Percentiles rank a stretch among this genome's conserved stretches.
Evolutionary conservation across 2,329 filamentous ascomycete species (phyloP).

Genomic region (Phaeomoniella chlamydospora): DNA sequence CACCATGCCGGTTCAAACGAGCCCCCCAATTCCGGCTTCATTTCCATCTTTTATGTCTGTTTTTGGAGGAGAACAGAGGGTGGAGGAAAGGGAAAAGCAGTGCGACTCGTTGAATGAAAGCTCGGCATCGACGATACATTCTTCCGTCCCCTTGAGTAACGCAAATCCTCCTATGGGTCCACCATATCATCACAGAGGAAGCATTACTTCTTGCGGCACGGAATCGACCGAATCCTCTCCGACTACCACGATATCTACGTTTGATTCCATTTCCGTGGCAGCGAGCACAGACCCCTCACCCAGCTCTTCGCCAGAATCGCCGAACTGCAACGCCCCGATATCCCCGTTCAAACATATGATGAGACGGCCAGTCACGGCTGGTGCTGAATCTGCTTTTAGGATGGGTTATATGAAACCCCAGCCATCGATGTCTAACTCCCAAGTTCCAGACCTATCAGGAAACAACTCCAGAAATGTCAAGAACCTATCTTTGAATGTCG

Average conservation of each 20-base stretch:
- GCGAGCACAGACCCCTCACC: constrained; percentile 59
- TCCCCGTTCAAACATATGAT: constrained; percentile 25
- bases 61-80: constrained; percentile 25
- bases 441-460: background rate
- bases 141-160: no score
- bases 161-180: no score
- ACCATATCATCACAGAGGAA: constrained; percentile 24
- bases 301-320: constrained; percentile 83
- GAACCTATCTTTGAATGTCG: constrained; percentile 48
- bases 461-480: constrained; percentile 37
- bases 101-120: no score
- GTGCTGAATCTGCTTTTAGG: background rate
- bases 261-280: constrained; percentile 82
- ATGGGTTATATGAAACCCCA: background rate
- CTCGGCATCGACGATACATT: no score
- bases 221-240: constrained; percentile 90
- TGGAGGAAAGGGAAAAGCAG: constrained; percentile 15
- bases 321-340: constrained; percentile 54
- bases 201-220: constrained; percentile 35
- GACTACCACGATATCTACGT: constrained; percentile 83
- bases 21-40: constrained; percentile 23
- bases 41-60: constrained; percentile 40
- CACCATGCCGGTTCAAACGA: constrained; percentile 23
- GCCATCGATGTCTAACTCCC: constrained; percentile 3
- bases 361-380: constrained; percentile 4